Evolutionary conservation across 768 basidiomycete species (phyloP), one percentile per base, ranked within the genome.

Genomic region (Auricularia sp.): DNA sequence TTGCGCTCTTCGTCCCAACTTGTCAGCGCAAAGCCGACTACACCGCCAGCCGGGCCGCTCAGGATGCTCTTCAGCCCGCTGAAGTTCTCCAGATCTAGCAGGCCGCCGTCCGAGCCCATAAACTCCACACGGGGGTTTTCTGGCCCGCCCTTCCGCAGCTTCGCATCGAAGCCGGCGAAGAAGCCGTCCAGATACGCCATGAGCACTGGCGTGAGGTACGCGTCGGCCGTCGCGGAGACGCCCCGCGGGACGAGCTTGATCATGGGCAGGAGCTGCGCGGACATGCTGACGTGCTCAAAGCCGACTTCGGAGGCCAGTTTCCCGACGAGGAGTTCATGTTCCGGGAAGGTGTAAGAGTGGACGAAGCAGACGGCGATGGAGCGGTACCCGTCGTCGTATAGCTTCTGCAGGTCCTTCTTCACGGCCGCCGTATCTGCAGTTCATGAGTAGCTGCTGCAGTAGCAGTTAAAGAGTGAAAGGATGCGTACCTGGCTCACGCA

Each of bases 231-330:
- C 0, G 92, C 90, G 0, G 93, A 96, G 10, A 90, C 86, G 2
- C 93, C 95, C 0, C 95, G 88, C 1, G 94, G 90, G 10, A 97
- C 92, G 82, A 95, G 90, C 76, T 94, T 94, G 80, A 96, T 95
- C 90, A 93, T 93, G 2, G 93, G 90, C 35, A 92, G 82, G n/a
- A 95, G 80, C 67, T 87, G 85, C 2, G 91, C 88, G 0, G 94
- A 95, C 69, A 92, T 85, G 1, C 93, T 95, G 69, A 98, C 85
- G 56, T 97, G 93, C 4, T 81, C 79, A 75, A 98, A 98, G n/a
- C 95, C 95, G 3, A 96, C 72, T 59, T 83, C 81, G 24, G 85
- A 81, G 3, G 94, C 96, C 21, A 96, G 72, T 0, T 77, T 75
- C 36, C 89, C 94, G 24, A 98, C 75, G 44, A 81, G 74, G 2